These are phyloP conservation scores for Citrus reticulata DNA, from an alignment of 345 rosid genomes.

Conservation along the genomic window DNA sequence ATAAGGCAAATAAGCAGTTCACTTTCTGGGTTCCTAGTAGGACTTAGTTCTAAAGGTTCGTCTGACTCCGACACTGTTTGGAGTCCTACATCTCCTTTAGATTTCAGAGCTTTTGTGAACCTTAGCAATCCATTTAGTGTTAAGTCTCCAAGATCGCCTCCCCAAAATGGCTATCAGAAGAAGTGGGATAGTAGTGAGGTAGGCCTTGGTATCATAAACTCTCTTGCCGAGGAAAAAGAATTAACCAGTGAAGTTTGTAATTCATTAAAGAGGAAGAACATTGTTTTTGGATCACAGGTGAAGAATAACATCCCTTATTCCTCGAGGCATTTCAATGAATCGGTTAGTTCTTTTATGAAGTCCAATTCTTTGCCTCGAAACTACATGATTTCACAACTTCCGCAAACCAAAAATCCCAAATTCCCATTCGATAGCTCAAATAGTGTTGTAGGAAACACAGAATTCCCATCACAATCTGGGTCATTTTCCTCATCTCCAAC, in stretches of 20 bases:
- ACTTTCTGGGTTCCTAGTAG: constrained; percentile 32
- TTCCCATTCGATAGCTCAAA: constrained; percentile 4
- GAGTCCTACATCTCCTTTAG: constrained; percentile 69
- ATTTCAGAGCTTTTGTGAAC: constrained; percentile 43
- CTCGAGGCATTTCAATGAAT: not conserved
- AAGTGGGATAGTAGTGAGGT: constrained; percentile 46
- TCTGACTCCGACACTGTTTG: constrained; percentile 34
- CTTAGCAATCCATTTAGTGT: constrained; percentile 47
- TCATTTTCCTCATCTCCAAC: constrained; percentile 18
- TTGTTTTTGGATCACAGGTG: constrained; percentile 52
- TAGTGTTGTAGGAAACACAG: constrained; percentile 6
- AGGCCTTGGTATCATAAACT: constrained; percentile 55
- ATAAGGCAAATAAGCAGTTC: constrained; percentile 34
- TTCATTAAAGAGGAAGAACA: constrained; percentile 34
- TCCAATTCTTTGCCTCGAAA: constrained; percentile 46
- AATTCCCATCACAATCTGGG: constrained; percentile 8
- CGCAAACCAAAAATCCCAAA: constrained; percentile 12
- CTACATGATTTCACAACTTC: constrained; percentile 27
- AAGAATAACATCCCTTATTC: constrained; percentile 18
- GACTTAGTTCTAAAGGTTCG: constrained; percentile 28
- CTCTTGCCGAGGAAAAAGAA: constrained; percentile 28
- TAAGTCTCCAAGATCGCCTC: constrained; percentile 34
- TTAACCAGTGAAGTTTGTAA: constrained; percentile 23
- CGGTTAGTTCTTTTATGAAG: constrained; percentile 19
- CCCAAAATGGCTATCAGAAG: constrained; percentile 25